Conservation (phyloP, 192 early-diverging fungal genomes). For the Thoreauomyces humboldtii region DNA sequence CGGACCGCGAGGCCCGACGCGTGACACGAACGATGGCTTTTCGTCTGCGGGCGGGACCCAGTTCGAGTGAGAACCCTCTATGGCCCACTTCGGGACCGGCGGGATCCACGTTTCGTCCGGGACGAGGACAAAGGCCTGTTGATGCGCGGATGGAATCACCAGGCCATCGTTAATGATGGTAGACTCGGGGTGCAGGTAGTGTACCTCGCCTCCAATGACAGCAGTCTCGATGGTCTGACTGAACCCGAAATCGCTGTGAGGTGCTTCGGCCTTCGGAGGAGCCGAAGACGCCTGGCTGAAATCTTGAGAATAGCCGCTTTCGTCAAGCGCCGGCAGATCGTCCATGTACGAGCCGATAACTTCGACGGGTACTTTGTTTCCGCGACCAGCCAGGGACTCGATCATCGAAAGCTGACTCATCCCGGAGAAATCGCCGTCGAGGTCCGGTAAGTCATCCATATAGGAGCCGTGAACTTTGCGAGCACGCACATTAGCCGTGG, state of each 20-base stretch:
- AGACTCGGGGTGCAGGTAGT: not conserved
- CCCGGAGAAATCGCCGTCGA: not conserved
- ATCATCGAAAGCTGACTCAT: not conserved
- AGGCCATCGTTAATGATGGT: too few relatives aligned
- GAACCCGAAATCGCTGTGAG: not conserved
- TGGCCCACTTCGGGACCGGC: not conserved
- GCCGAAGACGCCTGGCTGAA: not conserved
- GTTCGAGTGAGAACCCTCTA: not conserved
- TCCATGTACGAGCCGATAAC: not conserved
- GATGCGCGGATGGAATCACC: not conserved
- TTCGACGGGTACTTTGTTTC: not conserved
- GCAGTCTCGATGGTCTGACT: not conserved
- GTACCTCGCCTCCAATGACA: not conserved
- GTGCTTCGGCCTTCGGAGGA: not conserved
- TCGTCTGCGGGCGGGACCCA: not conserved
- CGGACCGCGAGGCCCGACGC: not conserved
- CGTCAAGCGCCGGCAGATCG: not conserved
- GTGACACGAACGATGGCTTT: not conserved
- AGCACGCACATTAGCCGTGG: too few relatives aligned
- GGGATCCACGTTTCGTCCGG: not conserved
- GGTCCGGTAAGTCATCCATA: not conserved
- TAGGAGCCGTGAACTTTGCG: constrained; percentile 1
- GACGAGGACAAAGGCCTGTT: not conserved
- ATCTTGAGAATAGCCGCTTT: not conserved
- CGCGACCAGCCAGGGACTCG: not conserved